Percentiles rank a stretch among this genome's conserved stretches.
phyloP scores from a whole-genome alignment of 192 early-diverging fungal species.

The Backusella sp. region DNA sequence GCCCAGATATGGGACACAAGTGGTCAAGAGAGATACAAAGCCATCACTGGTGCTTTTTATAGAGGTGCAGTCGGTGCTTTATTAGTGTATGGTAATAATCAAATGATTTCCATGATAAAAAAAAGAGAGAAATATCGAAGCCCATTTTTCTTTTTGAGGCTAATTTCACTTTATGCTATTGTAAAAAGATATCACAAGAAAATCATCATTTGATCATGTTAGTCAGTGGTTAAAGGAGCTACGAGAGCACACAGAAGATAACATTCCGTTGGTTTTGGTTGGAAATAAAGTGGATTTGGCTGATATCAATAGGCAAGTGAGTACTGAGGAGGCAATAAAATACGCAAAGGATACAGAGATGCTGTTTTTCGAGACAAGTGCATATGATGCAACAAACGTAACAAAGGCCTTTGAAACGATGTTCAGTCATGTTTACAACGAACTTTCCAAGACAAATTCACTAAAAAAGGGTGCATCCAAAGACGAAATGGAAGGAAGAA shows the following conservation, averaged over 20 bases:
- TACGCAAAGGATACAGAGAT: constrained; percentile 75
- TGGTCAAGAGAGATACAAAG: constrained; percentile 91
- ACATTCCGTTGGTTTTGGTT: constrained; percentile 87
- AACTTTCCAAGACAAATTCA: constrained; percentile 22
- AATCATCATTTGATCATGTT: constrained; percentile 78
- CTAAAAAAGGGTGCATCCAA: background rate
- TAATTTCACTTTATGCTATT: background rate
- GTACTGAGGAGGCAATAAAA: constrained; percentile 71
- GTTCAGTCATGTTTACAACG: constrained; percentile 70
- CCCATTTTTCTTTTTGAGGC: background rate
- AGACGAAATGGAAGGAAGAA: constrained; percentile 5
- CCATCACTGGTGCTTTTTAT: constrained; percentile 81
- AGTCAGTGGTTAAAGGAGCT: constrained; percentile 92
- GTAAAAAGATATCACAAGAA: constrained; percentile 37
- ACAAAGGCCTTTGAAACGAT: constrained; percentile 76
- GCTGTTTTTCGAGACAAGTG: constrained; percentile 82
- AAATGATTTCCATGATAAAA: constrained; percentile 8
- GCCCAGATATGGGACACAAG: constrained; percentile 69
- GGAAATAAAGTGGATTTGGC: constrained; percentile 91
- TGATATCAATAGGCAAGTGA: constrained; percentile 59
- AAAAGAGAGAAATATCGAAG: background rate
- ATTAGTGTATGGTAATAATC: constrained; percentile 81
- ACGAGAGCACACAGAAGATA: constrained; percentile 85
- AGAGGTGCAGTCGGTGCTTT: constrained; percentile 90
- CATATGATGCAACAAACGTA: constrained; percentile 73